Base-by-base conservation (phyloP, 805 yeast species). In the Yueomyces sp. region DNA sequence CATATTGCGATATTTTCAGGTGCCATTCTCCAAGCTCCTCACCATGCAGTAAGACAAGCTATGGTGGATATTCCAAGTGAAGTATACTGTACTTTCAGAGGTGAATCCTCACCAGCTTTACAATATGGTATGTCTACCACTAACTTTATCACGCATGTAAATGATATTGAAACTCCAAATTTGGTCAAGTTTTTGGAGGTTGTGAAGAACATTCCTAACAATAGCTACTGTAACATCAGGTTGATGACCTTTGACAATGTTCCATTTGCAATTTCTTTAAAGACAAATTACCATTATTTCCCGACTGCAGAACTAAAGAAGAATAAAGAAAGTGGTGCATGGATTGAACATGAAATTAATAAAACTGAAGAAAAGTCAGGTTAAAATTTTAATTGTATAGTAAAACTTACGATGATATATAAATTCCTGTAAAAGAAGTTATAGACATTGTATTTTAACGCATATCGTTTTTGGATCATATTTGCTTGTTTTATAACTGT, bases 231-330 rank as follows among this genome's bases (percentile, higher is more conserved):
- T 53, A 83, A 85, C 55, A 64, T 88, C 48, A 75, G 95, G 49
- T 65, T 84, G 36, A 88, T 86, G 39, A 77, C 94, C 1, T 86
- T 82, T 61, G 96, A 88, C 53, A 81, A 82, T 48, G 79, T 85
- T 28, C 95, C 95, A 26, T 75, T 80, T 52, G 96, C 96, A 1
- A 78, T 81, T 40, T 81, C 95, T 1, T 62, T 87, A 52, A 85
- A 85, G 64, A 85, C 94, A 1, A 85, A 85, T 60, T 83, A 85
- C 56, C 96, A 87, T 56, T 87, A 87, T 57, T 87, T 85, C 68
- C 85, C 86, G 39, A 81, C 87, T 3, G 70, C 73, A 8, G 83
- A 79, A 56, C 56, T 79, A 47, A 72, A 68, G 51, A 76, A 73
- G 53, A 69, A 73, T 42, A 51, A 50, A 2, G 65, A 60, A 4